These are phyloP conservation scores for Saksenaea oblongispora DNA, from an alignment of 371 early-diverging fungal species.

Conservation along the genomic window DNA sequence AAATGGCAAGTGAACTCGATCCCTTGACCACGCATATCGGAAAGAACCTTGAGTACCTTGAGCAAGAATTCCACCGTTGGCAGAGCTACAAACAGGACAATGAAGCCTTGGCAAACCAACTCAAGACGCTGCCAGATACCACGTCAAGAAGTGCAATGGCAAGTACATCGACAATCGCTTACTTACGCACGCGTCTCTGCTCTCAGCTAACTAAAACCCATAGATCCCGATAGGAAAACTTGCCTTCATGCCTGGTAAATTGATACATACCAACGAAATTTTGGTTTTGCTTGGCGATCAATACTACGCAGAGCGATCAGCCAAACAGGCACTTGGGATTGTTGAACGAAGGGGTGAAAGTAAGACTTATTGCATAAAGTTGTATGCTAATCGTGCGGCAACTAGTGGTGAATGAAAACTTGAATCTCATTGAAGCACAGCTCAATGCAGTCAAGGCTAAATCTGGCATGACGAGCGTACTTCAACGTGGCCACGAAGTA, in stretches of 20 bases:
- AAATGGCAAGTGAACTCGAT: constrained; percentile 8
- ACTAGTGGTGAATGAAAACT: constrained; percentile 65
- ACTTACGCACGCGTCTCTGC: neutral
- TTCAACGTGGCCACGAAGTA: neutral
- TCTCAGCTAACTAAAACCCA: neutral
- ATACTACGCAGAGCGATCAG: constrained; percentile 87
- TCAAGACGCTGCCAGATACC: constrained; percentile 20
- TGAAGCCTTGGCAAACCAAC: constrained; percentile 16
- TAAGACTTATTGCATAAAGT: constrained; percentile 22
- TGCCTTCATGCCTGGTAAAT: constrained; percentile 88
- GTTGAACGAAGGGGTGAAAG: constrained; percentile 71
- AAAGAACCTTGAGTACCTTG: constrained; percentile 7
- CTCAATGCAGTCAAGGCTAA: constrained; percentile 47
- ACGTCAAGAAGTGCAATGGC: constrained; percentile 24
- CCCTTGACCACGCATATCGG: constrained; percentile 13
- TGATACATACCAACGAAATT: constrained; percentile 90
- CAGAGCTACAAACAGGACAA: constrained; percentile 19
- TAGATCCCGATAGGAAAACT: constrained; percentile 69
- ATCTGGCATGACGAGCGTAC: constrained; percentile 18
- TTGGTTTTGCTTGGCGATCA: constrained; percentile 85
- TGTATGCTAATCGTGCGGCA: neutral
- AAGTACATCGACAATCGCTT: neutral
- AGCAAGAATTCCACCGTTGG: constrained; percentile 15
- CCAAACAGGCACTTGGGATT: constrained; percentile 74
- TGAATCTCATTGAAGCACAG: constrained; percentile 53